Evolutionary conservation across 352 stramenopile species (phyloP), one percentile per base, ranked within the genome.

Genomic region (Phytophthora melonis): DNA sequence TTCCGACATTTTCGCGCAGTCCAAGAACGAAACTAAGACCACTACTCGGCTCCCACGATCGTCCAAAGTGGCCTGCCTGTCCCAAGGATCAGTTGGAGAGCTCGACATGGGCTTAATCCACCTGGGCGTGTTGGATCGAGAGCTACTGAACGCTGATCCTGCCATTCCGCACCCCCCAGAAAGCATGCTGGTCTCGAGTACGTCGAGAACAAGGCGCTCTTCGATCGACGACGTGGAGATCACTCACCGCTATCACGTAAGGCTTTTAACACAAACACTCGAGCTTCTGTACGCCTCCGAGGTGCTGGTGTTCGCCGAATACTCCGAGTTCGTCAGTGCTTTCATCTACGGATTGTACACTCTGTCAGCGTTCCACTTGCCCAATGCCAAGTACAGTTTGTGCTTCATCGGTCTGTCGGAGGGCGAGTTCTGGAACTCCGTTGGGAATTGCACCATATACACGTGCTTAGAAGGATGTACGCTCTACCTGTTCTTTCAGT

Each of bases 301-400:
- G 57, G 65, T 70, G 6, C 58, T 78, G 8, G 34, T 74, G 19
- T 64, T 83, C 19, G 63, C 59, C n/a, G 77, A 81, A 66, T 83
- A 81, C 60, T 58, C 72, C 21, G 74, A 81, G 55, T 75, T 63
- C n/a, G 58, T 61, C 19, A 68, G 75, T 34, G 58, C 74, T 1
- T 55, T 64, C 11, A 57, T 68, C 23, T 81, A 84, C 58, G 68
- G 50, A 6, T 30, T 74, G 3, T 84, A 80, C 63, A 54, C 74
- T 1, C 53, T 75, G 14, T 60, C 58, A 3, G 27, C 70, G 3
- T 70, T 65, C 36, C 63, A 61, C 8, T 41, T 72, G 30, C 63
- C 56, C 3, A 64, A 66, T 45, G 54, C 68, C 47, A 66, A 72
- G 30, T 75, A 60, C 63, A 75, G 47, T 36, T 5, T 77, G 27